These are phyloP conservation scores for Akanthomyces lecanii DNA, from an alignment of 2,329 filamentous ascomycete species.

Conservation along the genomic window DNA sequence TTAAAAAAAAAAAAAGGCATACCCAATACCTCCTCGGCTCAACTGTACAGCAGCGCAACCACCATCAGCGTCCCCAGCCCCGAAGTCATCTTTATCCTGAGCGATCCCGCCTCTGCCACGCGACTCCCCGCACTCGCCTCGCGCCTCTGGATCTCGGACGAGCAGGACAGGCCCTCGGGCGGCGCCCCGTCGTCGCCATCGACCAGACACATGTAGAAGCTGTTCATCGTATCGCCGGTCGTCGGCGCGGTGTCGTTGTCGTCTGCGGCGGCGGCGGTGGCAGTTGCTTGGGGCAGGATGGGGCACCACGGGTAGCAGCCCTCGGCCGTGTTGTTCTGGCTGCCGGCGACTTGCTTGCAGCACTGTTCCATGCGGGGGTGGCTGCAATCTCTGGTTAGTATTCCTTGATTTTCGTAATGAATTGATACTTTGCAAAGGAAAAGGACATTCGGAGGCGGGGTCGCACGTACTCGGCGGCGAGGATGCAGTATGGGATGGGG, in stretches of 20 bases:
- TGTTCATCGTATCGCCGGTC: background rate
- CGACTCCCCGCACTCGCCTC: background rate
- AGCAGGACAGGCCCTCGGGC: background rate
- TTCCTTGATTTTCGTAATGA: too few species aligned
- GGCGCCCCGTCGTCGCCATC: background rate
- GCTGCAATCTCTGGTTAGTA: background rate
- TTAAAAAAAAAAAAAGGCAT: background rate
- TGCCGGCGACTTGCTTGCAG: background rate
- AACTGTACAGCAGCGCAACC: background rate
- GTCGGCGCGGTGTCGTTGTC: background rate
- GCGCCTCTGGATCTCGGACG: background rate
- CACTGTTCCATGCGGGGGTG: background rate
- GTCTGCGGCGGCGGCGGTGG: background rate
- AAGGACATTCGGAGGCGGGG: too few species aligned
- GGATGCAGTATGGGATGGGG: background rate
- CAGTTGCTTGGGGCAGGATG: background rate
- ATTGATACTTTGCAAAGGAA: too few species aligned
- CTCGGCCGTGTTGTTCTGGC: background rate
- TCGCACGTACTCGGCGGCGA: background rate
- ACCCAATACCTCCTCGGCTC: background rate
- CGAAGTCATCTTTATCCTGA: background rate
- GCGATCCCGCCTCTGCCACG: background rate
- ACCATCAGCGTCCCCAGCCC: background rate
- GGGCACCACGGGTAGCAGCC: constrained; percentile 7
- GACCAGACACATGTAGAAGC: background rate